These are phyloP conservation scores for Metrosideros polymorpha DNA, from an alignment of 441 rosid species.

Conservation along the genomic window DNA sequence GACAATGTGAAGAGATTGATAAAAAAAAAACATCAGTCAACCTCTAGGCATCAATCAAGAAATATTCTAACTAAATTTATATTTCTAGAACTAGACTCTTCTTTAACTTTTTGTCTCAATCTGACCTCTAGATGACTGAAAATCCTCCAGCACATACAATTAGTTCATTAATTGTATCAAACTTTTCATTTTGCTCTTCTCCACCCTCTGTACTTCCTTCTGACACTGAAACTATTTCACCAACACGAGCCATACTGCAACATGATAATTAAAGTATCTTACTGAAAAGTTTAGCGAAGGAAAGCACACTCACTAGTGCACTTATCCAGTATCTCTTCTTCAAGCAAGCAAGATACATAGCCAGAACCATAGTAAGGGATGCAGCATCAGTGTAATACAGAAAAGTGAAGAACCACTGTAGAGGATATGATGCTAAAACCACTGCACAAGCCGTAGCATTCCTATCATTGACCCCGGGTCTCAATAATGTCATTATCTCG, in stretches of 20 bases:
- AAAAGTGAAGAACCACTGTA: constrained; percentile 93
- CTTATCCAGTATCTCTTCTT: constrained; percentile 59
- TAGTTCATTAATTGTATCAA: background rate
- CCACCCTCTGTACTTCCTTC: background rate
- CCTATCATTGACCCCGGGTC: constrained; percentile 48
- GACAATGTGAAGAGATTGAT: background rate
- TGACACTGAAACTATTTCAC: background rate
- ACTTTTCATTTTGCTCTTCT: background rate
- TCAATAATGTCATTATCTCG: constrained; percentile 55
- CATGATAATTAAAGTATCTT: background rate
- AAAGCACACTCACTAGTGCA: constrained; percentile 54
- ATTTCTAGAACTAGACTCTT: background rate
- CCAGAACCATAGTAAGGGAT: constrained; percentile 72
- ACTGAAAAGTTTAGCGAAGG: background rate
- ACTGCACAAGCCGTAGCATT: constrained; percentile 47
- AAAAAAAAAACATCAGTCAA: background rate
- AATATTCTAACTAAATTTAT: background rate
- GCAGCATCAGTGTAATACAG: constrained; percentile 96
- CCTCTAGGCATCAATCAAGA: background rate
- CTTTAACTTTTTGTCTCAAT: background rate
- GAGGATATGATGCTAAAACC: constrained; percentile 66
- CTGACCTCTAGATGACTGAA: background rate
- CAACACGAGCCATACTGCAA: background rate
- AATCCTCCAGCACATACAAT: background rate
- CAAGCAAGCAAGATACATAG: constrained; percentile 82